A percentile compares a stretch with the other conserved stretches of the same genome.
phyloP scores from a whole-genome alignment of 2,329 filamentous ascomycete genomes.

The Rutstroemia sp. region DNA sequence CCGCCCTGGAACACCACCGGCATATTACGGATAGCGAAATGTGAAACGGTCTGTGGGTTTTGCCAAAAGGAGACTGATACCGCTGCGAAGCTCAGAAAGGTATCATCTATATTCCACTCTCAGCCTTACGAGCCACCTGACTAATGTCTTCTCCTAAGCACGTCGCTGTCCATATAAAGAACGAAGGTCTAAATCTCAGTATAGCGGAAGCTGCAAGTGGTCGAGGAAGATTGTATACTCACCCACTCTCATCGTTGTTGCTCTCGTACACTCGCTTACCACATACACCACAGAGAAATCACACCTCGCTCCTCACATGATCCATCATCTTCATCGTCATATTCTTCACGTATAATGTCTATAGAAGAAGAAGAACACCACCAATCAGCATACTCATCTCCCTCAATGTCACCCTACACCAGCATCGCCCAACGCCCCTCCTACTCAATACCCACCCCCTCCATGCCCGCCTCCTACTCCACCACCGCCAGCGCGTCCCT shows the following conservation, averaged over 20 bases:
- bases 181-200: conserved; percentile 22
- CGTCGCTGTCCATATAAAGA: conserved; percentile 28
- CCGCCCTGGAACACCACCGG: conserved; percentile 25
- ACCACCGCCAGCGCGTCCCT: conserved; percentile 10
- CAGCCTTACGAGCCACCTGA: no score
- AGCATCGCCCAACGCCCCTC: neutral
- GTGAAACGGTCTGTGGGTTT: conserved; percentile 26
- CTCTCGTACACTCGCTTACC: neutral
- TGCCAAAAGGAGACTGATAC: conserved; percentile 28
- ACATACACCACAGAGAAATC: neutral
- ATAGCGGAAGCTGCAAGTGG: conserved; percentile 26
- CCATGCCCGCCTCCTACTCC: conserved; percentile 5
- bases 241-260: neutral
- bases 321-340: neutral
- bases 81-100: conserved; percentile 27
- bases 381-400: neutral
- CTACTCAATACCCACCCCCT: conserved; percentile 10
- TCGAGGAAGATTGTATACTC: conserved; percentile 23
- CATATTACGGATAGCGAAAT: conserved; percentile 23
- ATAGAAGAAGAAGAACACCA: neutral
- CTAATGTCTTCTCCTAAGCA: conserved; percentile 12
- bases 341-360: neutral
- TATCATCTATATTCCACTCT: neutral
- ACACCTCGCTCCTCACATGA: neutral
- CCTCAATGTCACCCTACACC: neutral